Percentiles rank a stretch among this genome's conserved stretches.
These are phyloP conservation scores for Ensete ventricosum DNA, from an alignment of 176 grass and related monocot genomes.

Conservation along the genomic window DNA sequence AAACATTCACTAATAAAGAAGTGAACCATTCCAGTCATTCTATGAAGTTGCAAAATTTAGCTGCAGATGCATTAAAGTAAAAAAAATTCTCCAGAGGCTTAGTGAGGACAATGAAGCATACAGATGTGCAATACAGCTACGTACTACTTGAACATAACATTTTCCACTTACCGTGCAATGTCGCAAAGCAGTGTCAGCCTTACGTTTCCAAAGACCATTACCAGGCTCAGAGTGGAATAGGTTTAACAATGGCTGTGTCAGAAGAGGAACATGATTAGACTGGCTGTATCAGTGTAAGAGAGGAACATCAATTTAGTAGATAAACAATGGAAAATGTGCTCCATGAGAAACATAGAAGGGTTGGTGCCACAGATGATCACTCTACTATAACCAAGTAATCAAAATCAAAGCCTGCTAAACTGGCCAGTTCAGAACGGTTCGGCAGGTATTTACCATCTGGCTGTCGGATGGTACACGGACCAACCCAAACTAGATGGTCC, in stretches of 20 bases:
- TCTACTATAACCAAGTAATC: no score
- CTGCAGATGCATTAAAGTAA: not conserved
- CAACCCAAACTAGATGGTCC: no score
- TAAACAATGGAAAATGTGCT: not conserved
- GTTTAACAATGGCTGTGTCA: conserved; percentile 57
- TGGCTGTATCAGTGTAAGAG: not conserved
- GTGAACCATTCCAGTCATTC: not conserved
- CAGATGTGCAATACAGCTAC: not conserved
- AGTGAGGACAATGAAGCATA: not conserved
- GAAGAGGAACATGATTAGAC: not conserved
- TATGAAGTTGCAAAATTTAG: not conserved
- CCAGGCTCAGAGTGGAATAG: conserved; percentile 94
- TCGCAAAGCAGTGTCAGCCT: conserved; percentile 60
- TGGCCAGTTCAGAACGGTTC: no score
- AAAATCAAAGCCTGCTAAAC: no score
- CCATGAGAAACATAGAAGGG: not conserved
- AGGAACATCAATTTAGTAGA: not conserved
- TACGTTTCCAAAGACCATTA: conserved; percentile 87
- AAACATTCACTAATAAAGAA: no score
- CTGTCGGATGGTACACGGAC: no score
- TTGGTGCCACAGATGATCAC: not conserved
- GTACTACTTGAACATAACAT: not conserved
- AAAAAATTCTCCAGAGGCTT: no score
- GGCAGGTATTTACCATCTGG: no score
- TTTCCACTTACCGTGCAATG: conserved; percentile 54